Base-by-base conservation (phyloP, 31 red algal genomes). In the Asparagopsis taxiformis region DNA sequence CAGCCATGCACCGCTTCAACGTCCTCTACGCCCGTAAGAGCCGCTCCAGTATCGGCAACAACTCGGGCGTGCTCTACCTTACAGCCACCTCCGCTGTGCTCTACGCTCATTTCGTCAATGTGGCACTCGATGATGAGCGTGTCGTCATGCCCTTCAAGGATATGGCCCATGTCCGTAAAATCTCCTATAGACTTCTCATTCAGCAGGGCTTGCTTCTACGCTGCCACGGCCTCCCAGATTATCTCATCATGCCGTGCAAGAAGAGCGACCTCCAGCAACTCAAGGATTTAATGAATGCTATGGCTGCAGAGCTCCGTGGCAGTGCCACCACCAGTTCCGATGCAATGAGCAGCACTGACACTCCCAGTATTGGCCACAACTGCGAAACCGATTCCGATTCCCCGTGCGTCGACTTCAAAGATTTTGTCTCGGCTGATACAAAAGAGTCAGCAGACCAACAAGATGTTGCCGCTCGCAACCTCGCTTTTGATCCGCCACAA, bases 41-140 rank as follows among this genome's bases (percentile, higher is more conserved):
- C 5, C 62, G 77, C 1, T 55, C 61, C 2, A 59, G 64, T 21
- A 49, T 61, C 24, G 77, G 77, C 29, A 25, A 70, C 55, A 68
- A 81, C 17, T 53, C 70, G 1, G 77, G 77, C 24, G 44, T 11
- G 22, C 25, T 81, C n/a, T 49, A 58, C 24, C 11, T 81, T 36
- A 81, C 77, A 1, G 21, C 28, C 6, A 62, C 65, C 1, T 21
- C 57, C 25, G 22, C 70, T n/a, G 35, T 81, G 0, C 70, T 81
- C 55, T 25, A 9, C 26, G 77, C 77, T 25, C 41, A 70, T 33
- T 81, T 65, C 51, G 51, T 81, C 35, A 60, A 60, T 44, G 54
- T 62, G 22, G 35, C 77, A 1, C 63, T 52, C 16, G 19, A 49
- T 9, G 64, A 81, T 21, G 63, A 59, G 15, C 48, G 63, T 37